Evolutionary conservation across 371 early-diverging fungal genomes (phyloP).

Genomic region (Mortierella sp.): DNA sequence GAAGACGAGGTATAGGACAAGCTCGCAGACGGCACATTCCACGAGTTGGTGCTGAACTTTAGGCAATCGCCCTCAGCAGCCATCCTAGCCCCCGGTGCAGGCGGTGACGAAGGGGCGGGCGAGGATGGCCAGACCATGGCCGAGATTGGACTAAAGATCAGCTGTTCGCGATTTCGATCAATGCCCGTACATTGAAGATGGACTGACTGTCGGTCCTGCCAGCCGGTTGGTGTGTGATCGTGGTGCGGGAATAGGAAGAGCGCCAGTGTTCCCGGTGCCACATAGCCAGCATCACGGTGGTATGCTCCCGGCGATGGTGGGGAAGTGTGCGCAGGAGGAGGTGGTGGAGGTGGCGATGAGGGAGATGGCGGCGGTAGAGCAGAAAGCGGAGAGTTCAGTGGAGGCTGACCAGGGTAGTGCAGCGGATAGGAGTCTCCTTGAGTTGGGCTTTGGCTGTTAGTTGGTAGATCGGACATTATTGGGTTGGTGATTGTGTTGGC

Average conservation of each 20-base stretch:
- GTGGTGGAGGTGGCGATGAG: neutral
- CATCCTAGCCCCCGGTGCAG: neutral
- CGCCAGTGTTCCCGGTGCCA: slow-evolving; percentile 32
- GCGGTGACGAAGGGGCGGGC: too few species aligned
- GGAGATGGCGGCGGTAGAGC: neutral
- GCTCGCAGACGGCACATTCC: slow-evolving; percentile 21
- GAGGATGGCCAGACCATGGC: too few species aligned
- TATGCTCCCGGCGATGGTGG: neutral
- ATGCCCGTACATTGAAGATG: slow-evolving; percentile 29
- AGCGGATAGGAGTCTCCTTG: too few species aligned
- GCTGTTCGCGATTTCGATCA: slow-evolving; percentile 36
- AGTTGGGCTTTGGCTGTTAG: too few species aligned
- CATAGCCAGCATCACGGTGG: slow-evolving; percentile 13
- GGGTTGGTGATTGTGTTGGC: slow-evolving; percentile 9
- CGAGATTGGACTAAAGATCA: slow-evolving; percentile 32
- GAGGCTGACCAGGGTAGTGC: too few species aligned
- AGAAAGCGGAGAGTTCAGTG: too few species aligned
- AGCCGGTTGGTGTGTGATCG: slow-evolving; percentile 37
- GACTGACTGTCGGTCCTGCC: slow-evolving; percentile 42
- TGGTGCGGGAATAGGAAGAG: slow-evolving; percentile 40
- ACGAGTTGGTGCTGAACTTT: slow-evolving; percentile 36
- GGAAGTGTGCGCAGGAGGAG: neutral
- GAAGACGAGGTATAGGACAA: too few species aligned
- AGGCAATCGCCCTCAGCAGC: slow-evolving; percentile 13
- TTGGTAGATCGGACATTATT: too few species aligned